These are phyloP conservation scores for Kockovaella imperatae DNA, from an alignment of 768 basidiomycete genomes.

Conservation along the genomic window DNA sequence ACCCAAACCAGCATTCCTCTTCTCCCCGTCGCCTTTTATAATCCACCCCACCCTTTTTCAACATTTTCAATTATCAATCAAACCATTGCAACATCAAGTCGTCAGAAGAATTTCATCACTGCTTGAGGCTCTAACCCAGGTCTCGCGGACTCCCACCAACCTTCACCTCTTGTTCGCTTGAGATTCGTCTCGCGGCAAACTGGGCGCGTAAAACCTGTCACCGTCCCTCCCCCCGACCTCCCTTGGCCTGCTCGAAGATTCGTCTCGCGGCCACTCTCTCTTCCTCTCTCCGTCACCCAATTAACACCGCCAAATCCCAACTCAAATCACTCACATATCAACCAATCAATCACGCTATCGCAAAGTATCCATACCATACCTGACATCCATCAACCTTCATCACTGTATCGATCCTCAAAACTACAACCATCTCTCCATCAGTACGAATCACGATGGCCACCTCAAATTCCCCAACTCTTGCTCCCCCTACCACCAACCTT, in stretches of 20 bases:
- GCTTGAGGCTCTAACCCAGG: too few species aligned
- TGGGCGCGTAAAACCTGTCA: constrained; percentile 17
- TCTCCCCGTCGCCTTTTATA: constrained; percentile 9
- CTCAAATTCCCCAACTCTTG: neutral
- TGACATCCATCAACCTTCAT: neutral
- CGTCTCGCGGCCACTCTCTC: constrained; percentile 41
- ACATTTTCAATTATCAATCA: constrained; percentile 2
- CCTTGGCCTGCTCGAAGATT: constrained; percentile 44
- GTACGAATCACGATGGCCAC: neutral
- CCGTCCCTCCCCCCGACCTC: constrained; percentile 26
- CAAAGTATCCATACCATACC: neutral
- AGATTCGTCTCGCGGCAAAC: constrained; percentile 12
- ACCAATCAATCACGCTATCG: constrained; percentile 18
- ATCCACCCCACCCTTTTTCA: constrained; percentile 4
- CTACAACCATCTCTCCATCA: neutral
- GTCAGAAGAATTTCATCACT: neutral
- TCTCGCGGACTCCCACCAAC: too few species aligned
- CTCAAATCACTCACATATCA: neutral
- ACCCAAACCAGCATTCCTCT: constrained; percentile 43
- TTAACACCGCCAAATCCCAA: neutral
- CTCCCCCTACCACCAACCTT: neutral
- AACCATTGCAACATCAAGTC: neutral
- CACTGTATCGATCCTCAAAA: neutral
- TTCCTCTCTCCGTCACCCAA: constrained; percentile 5
- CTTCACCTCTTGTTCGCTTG: too few species aligned